Evolutionary conservation across 805 yeast genomes (phyloP).

Genomic region (Myxozyma nipponensis): DNA sequence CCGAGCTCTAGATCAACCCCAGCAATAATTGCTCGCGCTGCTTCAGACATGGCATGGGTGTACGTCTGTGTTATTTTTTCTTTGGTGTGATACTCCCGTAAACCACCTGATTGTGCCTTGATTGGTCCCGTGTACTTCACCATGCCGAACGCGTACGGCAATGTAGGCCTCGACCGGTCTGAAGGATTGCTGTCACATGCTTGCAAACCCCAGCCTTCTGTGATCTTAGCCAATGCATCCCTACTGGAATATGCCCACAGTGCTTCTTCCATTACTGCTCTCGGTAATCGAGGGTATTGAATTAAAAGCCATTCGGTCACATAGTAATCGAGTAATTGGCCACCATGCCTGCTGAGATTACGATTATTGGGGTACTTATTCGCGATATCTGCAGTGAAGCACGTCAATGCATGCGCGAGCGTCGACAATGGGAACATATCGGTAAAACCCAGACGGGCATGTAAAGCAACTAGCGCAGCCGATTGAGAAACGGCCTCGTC

Average conservation of each 20-base stretch:
- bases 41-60: conserved; percentile 50
- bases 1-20: conserved; percentile 76
- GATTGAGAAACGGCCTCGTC: conserved; percentile 6
- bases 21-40: conserved; percentile 79
- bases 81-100: conserved; percentile 50
- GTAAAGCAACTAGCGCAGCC: conserved; percentile 74
- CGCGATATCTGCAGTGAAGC: conserved; percentile 41
- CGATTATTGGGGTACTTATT: conserved; percentile 62
- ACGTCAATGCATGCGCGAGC: conserved; percentile 76
- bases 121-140: conserved; percentile 25
- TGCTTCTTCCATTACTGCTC: conserved; percentile 68
- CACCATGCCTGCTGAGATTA: conserved; percentile 80
- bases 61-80: conserved; percentile 12
- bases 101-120: conserved; percentile 27
- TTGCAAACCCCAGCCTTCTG: conserved; percentile 79
- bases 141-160: conserved; percentile 59
- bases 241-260: conserved; percentile 72
- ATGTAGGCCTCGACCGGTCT: conserved; percentile 63
- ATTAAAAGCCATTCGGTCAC: conserved; percentile 68
- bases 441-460: conserved; percentile 68
- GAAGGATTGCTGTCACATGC: conserved; percentile 39
- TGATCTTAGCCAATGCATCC: conserved; percentile 61
- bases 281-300: conserved; percentile 86
- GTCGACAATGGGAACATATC: conserved; percentile 54
- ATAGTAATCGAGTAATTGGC: conserved; percentile 67